Evolutionary conservation across 1,284 basidiomycete genomes (phyloP).

Genomic region (Psilocybe mexicana): DNA sequence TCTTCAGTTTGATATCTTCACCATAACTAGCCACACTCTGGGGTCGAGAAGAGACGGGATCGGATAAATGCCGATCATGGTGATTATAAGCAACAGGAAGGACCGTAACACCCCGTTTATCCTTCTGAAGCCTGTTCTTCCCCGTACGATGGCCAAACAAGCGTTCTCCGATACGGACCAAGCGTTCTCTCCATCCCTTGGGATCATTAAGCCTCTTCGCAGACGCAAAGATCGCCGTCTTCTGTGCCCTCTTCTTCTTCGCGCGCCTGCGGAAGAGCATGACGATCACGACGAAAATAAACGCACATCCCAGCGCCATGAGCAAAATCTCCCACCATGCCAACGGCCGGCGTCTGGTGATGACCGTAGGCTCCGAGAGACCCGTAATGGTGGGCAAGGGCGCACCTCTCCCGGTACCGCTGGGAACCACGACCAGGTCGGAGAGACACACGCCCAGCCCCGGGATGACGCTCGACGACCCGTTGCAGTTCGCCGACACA

Average conservation of each 20-base stretch:
- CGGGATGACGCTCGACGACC: conserved; percentile 53
- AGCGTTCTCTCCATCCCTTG: conserved; percentile 51
- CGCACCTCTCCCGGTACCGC: conserved; percentile 42
- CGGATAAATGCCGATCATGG: conserved; percentile 25
- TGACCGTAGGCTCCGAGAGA: conserved; percentile 44
- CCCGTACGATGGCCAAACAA: conserved; percentile 51
- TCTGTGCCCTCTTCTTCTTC: conserved; percentile 62
- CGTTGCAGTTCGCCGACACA: conserved; percentile 57
- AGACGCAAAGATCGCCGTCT: conserved; percentile 64
- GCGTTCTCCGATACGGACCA: conserved; percentile 56
- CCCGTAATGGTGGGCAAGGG: conserved; percentile 60
- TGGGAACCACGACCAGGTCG: conserved; percentile 61
- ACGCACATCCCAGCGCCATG: conserved; percentile 77
- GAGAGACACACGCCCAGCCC: conserved; percentile 78
- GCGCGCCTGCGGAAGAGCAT: conserved; percentile 69
- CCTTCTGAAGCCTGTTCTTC: conserved; percentile 10
- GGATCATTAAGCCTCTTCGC: conserved; percentile 52
- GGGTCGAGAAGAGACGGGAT: conserved; percentile 17
- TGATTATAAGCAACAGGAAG: conserved; percentile 26
- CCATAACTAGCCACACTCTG: conserved; percentile 22
- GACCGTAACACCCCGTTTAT: conserved; percentile 10
- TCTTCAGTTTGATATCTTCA: conserved; percentile 43
- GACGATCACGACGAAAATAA: conserved; percentile 69
- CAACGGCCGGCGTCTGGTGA: conserved; percentile 39
- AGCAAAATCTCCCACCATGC: conserved; percentile 82